phyloP scores from a whole-genome alignment of 1,284 basidiomycete genomes.

The Trichosporon asahii region DNA sequence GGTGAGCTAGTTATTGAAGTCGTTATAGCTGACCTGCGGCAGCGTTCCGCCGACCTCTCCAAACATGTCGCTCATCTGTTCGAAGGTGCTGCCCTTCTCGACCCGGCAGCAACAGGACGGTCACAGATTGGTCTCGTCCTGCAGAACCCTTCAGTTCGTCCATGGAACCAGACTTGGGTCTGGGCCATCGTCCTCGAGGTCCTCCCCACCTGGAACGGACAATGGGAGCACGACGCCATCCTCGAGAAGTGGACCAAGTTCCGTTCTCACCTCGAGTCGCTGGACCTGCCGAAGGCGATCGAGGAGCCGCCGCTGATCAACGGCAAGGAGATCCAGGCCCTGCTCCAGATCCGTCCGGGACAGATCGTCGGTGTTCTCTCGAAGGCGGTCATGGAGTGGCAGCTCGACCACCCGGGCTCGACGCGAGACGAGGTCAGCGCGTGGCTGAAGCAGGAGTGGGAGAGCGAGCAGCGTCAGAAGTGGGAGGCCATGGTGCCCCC shows the following conservation, averaged over 20 bases:
- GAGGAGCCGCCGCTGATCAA: slow-evolving; percentile 71
- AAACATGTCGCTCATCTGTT: slow-evolving; percentile 72
- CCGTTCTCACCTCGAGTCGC: slow-evolving; percentile 59
- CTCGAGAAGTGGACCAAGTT: slow-evolving; percentile 67
- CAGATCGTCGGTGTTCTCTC: slow-evolving; percentile 66
- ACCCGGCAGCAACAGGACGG: slow-evolving; percentile 56
- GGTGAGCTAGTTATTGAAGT: slow-evolving; percentile 44
- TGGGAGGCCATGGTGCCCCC: slow-evolving; percentile 20
- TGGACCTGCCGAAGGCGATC: slow-evolving; percentile 61
- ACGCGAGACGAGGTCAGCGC: slow-evolving; percentile 63
- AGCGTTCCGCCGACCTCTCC: slow-evolving; percentile 72
- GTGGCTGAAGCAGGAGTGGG: slow-evolving; percentile 60
- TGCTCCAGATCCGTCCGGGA: slow-evolving; percentile 62
- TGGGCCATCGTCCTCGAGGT: slow-evolving; percentile 73
- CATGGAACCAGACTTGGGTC: slow-evolving; percentile 67
- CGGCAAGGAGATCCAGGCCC: slow-evolving; percentile 63
- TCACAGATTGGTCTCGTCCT: slow-evolving; percentile 37
- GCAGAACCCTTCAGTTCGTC: slow-evolving; percentile 30
- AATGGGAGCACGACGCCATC: slow-evolving; percentile 55
- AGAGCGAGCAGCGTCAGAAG: slow-evolving; percentile 21
- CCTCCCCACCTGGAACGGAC: slow-evolving; percentile 58
- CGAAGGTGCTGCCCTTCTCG: slow-evolving; percentile 57
- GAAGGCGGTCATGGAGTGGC: slow-evolving; percentile 71
- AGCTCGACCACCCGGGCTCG: slow-evolving; percentile 67
- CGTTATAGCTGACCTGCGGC: too few species aligned